Evolutionary conservation across 2,329 filamentous ascomycete species (phyloP), one percentile per base, ranked within the genome.

Genomic region (Atkinsonella hypoxylon): DNA sequence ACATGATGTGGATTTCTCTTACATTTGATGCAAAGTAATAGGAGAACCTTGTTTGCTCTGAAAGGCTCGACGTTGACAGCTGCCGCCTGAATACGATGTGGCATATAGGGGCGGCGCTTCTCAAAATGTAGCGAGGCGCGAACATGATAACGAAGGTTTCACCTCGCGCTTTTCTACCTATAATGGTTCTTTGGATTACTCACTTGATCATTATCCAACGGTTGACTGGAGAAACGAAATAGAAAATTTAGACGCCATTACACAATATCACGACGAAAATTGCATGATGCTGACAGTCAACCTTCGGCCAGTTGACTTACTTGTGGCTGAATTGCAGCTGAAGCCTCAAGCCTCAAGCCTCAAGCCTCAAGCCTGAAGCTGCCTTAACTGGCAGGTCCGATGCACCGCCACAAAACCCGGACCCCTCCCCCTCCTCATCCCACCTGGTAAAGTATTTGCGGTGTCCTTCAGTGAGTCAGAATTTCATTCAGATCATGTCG

Each of bases 81-180:
- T 53, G 39, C 31, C 52, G 53, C 45, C 40, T 48, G 15, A 52
- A 43, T 34, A 22, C 32, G 36, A 50, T 32, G 32, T 18, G 12
- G 18, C 40, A 32, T 22, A 47, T 42, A 10, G 47, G 48, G 45
- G 47, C 42, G 13, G 48, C 41, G 53, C 57, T 58, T 51, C 54
- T 57, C 30, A 55, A 49, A 55, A 59, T 51, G 53, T 50, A 52
- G 17, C 45, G 47, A 36, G 51, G 49, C 22, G 58, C 52, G 30
- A 54, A 51, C 3, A 56, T 52, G 38, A 56, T 54, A 62, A 64
- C 64, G 38, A 31, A 42, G 51, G 1, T 26, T 41, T 13, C 18
- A 18, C 10, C n/a, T 8, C 13, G 39, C 13, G 31, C 39, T 18
- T n/a, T 17, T 4, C 18, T 31, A 20, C 4, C 20, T 20, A 13